Conservation (phyloP, 1,284 basidiomycete genomes). For the Paramarasmius palmivorus region DNA sequence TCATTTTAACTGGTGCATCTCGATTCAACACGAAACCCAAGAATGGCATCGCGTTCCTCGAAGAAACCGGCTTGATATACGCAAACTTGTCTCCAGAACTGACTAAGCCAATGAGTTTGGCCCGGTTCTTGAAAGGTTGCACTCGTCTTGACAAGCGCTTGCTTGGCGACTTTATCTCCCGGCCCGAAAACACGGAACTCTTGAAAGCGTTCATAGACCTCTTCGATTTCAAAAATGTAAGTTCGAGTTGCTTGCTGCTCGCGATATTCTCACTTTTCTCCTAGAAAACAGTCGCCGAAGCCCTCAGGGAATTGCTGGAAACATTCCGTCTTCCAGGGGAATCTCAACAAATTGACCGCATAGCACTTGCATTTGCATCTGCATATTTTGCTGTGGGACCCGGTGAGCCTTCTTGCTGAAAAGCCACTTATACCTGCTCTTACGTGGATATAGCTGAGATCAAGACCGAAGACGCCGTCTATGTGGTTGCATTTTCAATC, state of each 20-base stretch:
- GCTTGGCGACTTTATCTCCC: conserved; percentile 92
- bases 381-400: conserved; percentile 87
- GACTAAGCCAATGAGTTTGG: conserved; percentile 64
- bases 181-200: conserved; percentile 85
- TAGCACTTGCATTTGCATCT: conserved; percentile 94
- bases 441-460: conserved; percentile 70
- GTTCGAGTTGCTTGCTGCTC: conserved; percentile 26
- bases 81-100: conserved; percentile 59
- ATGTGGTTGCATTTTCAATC: conserved; percentile 93
- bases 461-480: conserved; percentile 90
- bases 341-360: conserved; percentile 90
- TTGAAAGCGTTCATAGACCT: conserved; percentile 87
- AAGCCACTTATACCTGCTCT: conserved; percentile 7
- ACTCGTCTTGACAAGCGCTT: conserved; percentile 91
- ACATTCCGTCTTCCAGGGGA: conserved; percentile 96
- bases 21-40: conserved; percentile 98
- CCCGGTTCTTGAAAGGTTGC: conserved; percentile 86
- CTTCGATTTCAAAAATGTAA: conserved; percentile 88
- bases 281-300: conserved; percentile 93
- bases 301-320: conserved; percentile 93
- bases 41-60: conserved; percentile 85
- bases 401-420: conserved; percentile 43
- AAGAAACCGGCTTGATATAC: conserved; percentile 86
- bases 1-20: conserved; percentile 82
- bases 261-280: conserved; percentile 14